phyloP scores from a whole-genome alignment of 495 filamentous ascomycete species.

The Lentithecium fluviatile region DNA sequence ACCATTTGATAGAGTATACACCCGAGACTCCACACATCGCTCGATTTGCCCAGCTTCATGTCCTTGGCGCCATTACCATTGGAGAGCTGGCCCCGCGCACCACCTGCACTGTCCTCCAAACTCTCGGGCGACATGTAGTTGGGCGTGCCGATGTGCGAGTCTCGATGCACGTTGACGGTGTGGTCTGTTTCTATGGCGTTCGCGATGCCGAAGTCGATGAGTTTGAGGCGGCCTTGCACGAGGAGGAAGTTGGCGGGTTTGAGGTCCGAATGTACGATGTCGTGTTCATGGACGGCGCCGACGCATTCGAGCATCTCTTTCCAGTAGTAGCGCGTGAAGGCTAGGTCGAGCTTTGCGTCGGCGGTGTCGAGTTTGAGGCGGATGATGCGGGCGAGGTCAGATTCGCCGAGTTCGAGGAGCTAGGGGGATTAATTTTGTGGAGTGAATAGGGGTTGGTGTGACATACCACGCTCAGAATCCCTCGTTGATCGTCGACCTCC shows the following conservation, averaged over 20 bases:
- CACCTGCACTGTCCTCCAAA: slow-evolving; percentile 79
- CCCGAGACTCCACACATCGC: slow-evolving; percentile 92
- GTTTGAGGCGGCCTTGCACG: slow-evolving; percentile 49
- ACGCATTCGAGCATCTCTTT: slow-evolving; percentile 98
- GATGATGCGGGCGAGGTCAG: slow-evolving; percentile 88
- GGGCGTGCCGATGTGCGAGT: slow-evolving; percentile 90
- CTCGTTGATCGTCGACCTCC: slow-evolving; percentile 86
- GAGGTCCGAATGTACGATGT: slow-evolving; percentile 93
- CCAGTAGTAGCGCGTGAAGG: slow-evolving; percentile 96
- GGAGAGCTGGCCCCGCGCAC: slow-evolving; percentile 52
- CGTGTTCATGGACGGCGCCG: slow-evolving; percentile 76
- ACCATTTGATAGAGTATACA: slow-evolving; percentile 98
- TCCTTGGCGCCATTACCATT: slow-evolving; percentile 53
- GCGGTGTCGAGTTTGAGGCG: slow-evolving; percentile 62
- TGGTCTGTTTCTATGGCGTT: slow-evolving; percentile 89
- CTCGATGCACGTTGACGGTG: slow-evolving; percentile 95
- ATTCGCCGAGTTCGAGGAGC: slow-evolving; percentile 97
- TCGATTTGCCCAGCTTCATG: slow-evolving; percentile 94
- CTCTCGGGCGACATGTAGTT: slow-evolving; percentile 99
- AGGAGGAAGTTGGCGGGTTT: slow-evolving; percentile 76
- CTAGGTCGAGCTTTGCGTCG: slow-evolving; percentile 74
- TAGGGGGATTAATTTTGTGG: slow-evolving; percentile 37
- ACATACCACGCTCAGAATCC: slow-evolving; percentile 76
- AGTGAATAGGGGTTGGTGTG: too few relatives aligned
- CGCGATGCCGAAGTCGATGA: slow-evolving; percentile 80